These are phyloP conservation scores for Peronospora farinosa DNA, from an alignment of 352 stramenopile species.

Conservation along the genomic window DNA sequence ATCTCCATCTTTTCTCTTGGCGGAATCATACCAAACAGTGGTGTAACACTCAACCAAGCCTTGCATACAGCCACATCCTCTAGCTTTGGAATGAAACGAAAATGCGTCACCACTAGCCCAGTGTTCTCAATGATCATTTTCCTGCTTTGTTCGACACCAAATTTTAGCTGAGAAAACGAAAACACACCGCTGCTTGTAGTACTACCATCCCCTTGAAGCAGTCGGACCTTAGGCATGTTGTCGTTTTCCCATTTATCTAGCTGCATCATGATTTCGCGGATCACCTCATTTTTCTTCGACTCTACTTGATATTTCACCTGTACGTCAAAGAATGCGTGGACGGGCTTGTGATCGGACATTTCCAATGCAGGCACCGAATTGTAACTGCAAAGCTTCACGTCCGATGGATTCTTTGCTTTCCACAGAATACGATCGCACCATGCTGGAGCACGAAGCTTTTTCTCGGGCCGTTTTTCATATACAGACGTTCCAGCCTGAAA, in stretches of 20 bases:
- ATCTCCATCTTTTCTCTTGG: conserved; percentile 80
- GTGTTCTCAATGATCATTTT: conserved; percentile 85
- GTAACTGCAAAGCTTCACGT: conserved; percentile 83
- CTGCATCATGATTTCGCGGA: conserved; percentile 90
- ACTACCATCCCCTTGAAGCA: conserved; percentile 48
- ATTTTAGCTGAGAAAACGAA: conserved; percentile 58
- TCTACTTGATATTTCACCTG: conserved; percentile 91
- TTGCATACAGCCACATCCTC: conserved; percentile 87
- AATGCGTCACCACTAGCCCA: conserved; percentile 91
- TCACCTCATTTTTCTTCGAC: conserved; percentile 85
- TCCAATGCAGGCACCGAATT: conserved; percentile 82
- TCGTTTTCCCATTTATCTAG: conserved; percentile 96
- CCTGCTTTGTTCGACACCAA: conserved; percentile 53
- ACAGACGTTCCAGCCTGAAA: conserved; percentile 92
- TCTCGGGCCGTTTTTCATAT: conserved; percentile 97
- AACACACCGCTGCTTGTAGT: conserved; percentile 54
- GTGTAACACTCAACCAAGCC: conserved; percentile 87
- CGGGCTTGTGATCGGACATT: conserved; percentile 98
- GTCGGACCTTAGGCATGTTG: conserved; percentile 88
- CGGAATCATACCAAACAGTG: conserved; percentile 86
- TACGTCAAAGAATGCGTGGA: conserved; percentile 89
- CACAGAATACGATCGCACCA: conserved; percentile 92
- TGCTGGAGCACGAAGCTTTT: conserved; percentile 96
- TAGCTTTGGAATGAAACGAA: conserved; percentile 89
- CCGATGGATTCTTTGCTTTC: conserved; percentile 46